phyloP scores from a whole-genome alignment of 768 basidiomycete genomes.

The Cystobasidium tubakii region DNA sequence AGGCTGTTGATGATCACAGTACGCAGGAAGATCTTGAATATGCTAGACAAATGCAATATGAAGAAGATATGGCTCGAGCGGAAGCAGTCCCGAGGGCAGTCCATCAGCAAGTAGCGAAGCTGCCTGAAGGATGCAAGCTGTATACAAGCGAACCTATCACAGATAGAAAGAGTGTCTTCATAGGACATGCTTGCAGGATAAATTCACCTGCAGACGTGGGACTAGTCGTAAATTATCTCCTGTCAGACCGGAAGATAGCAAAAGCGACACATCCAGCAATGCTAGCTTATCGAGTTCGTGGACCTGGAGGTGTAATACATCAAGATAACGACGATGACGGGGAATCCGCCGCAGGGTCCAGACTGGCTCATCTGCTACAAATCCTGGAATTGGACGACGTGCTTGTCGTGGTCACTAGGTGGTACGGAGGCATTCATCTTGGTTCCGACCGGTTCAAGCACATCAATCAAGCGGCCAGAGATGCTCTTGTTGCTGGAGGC shows the following conservation, averaged over 20 bases:
- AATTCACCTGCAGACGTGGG: slow-evolving; percentile 57
- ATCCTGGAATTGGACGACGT: slow-evolving; percentile 63
- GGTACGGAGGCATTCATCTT: slow-evolving; percentile 85
- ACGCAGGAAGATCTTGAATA: slow-evolving; percentile 28
- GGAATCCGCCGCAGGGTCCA: slow-evolving; percentile 83
- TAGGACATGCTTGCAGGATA: slow-evolving; percentile 46
- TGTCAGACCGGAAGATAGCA: slow-evolving; percentile 64
- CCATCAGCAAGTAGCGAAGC: slow-evolving; percentile 38
- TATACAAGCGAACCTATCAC: slow-evolving; percentile 69
- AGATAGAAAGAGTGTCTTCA: slow-evolving; percentile 60
- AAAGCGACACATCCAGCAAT: slow-evolving; percentile 53
- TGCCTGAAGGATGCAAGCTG: slow-evolving; percentile 54
- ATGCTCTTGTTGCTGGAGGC: slow-evolving; percentile 79
- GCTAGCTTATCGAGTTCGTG: slow-evolving; percentile 73
- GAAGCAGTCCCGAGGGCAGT: slow-evolving; percentile 23
- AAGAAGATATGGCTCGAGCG: slow-evolving; percentile 18
- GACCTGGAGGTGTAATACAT: slow-evolving; percentile 59
- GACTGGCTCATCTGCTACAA: slow-evolving; percentile 82
- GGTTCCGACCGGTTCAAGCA: slow-evolving; percentile 55
- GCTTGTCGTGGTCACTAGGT: slow-evolving; percentile 84
- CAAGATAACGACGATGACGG: slow-evolving; percentile 59
- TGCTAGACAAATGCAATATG: slow-evolving; percentile 34
- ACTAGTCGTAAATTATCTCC: slow-evolving; percentile 60
- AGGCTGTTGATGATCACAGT: slow-evolving; percentile 5
- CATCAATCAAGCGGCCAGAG: slow-evolving; percentile 90